Conservation (phyloP, 2,329 filamentous ascomycete genomes). For the Aspergillus tubingensis region DNA sequence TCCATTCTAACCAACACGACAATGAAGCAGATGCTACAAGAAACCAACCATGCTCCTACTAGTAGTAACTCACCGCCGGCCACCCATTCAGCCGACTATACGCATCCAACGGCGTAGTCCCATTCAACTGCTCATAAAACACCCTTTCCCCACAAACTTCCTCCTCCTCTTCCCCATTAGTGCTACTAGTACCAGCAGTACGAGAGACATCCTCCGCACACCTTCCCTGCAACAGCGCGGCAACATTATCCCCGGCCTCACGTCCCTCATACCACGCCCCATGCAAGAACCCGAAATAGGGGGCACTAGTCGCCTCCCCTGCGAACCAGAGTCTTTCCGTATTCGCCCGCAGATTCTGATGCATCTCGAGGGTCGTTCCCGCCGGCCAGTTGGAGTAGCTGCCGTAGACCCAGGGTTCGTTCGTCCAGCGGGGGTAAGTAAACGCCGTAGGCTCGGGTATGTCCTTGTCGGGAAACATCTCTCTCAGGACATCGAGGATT, state of each 20-base stretch:
- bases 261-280: constrained; percentile 62
- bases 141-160: constrained; percentile 23
- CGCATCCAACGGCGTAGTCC: constrained; percentile 31
- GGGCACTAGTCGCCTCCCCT: constrained; percentile 63
- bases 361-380: constrained; percentile 63
- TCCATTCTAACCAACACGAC: not conserved
- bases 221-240: constrained; percentile 25
- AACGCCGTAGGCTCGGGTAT: constrained; percentile 64
- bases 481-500: constrained; percentile 57
- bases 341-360: constrained; percentile 69
- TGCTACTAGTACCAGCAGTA: no score
- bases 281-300: constrained; percentile 68
- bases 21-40: constrained; percentile 7
- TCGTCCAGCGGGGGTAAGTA: constrained; percentile 62
- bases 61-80: constrained; percentile 18
- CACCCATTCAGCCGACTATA: constrained; percentile 35
- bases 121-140: constrained; percentile 33
- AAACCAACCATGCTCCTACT: constrained; percentile 22
- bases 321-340: constrained; percentile 64
- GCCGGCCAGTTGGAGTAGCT: constrained; percentile 70
- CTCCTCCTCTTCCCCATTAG: constrained; percentile 3
- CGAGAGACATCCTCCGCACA: constrained; percentile 14
- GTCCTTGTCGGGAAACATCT: constrained; percentile 61
- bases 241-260: constrained; percentile 43
- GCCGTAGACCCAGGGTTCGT: constrained; percentile 56